Conservation (phyloP, 371 early-diverging fungal species). For the Actinomucor elegans region DNA sequence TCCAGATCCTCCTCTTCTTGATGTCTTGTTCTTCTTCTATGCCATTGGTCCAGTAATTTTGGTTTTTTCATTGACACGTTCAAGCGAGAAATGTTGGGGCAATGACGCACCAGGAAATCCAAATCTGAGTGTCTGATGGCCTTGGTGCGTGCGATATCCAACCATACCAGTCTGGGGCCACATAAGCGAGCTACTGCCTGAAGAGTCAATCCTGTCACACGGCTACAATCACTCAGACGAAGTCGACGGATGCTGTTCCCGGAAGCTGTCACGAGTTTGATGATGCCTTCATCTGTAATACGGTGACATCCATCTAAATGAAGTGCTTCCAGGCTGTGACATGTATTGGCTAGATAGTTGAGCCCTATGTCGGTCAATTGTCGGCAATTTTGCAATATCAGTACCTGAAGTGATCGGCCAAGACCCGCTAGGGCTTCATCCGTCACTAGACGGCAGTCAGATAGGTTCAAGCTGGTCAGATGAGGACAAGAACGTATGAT, state of each 20-base stretch:
- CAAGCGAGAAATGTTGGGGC: constrained; percentile 25
- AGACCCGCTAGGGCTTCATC: constrained; percentile 19
- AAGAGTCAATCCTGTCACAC: constrained; percentile 21
- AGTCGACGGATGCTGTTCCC: constrained; percentile 26
- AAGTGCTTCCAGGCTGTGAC: constrained; percentile 13
- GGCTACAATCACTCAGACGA: constrained; percentile 28
- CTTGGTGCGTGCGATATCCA: constrained; percentile 26
- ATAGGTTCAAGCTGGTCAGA: constrained; percentile 14
- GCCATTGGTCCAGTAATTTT: constrained; percentile 6
- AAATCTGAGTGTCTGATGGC: constrained; percentile 21
- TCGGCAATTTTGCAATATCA: constrained; percentile 30
- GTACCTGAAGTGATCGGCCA: constrained; percentile 19
- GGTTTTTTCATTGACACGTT: constrained; percentile 22
- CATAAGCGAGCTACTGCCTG: constrained; percentile 22
- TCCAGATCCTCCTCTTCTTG: background rate
- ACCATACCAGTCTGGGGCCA: constrained; percentile 21
- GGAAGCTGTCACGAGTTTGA: constrained; percentile 20
- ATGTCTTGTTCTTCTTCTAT: background rate
- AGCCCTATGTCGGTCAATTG: constrained; percentile 32
- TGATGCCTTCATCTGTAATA: constrained; percentile 26
- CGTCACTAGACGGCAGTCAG: constrained; percentile 23
- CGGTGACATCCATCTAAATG: constrained; percentile 26
- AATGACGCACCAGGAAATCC: constrained; percentile 10
- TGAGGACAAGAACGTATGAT: constrained; percentile 27
- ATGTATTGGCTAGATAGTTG: constrained; percentile 13